Evolutionary conservation across 1,139 yeast species (phyloP).

Genomic region (Yamadazyma conglobata): DNA sequence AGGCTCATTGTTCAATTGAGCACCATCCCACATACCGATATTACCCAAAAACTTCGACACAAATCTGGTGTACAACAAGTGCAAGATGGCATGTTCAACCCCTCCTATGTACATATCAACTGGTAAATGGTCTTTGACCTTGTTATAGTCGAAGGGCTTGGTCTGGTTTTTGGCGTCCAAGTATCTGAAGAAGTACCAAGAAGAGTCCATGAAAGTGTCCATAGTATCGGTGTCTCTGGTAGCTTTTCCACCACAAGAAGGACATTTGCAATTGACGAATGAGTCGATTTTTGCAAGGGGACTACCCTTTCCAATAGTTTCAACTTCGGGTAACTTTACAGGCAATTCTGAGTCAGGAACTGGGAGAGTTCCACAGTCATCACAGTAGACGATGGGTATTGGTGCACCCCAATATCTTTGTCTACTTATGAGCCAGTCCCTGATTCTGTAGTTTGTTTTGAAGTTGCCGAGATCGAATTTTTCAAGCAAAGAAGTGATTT

Average conservation of each 20-base stretch:
- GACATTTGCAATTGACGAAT: constrained; percentile 76
- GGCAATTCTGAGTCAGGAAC: constrained; percentile 88
- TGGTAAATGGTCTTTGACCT: constrained; percentile 64
- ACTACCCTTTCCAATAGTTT: constrained; percentile 54
- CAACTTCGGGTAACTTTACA: constrained; percentile 64
- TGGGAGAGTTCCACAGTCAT: constrained; percentile 79
- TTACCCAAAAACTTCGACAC: constrained; percentile 72
- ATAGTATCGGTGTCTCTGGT: constrained; percentile 93
- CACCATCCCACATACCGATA: constrained; percentile 51
- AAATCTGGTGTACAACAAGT: constrained; percentile 80
- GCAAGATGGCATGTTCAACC: constrained; percentile 93
- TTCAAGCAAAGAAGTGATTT: constrained; percentile 44
- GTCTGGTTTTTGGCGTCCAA: constrained; percentile 63
- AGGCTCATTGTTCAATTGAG: constrained; percentile 63
- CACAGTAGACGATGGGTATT: constrained; percentile 88
- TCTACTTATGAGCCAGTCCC: constrained; percentile 94
- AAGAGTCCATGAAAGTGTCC: constrained; percentile 98
- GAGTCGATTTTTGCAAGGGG: constrained; percentile 67
- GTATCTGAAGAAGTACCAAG: constrained; percentile 92
- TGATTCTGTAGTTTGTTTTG: constrained; percentile 57
- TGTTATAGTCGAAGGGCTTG: constrained; percentile 48
- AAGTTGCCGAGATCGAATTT: constrained; percentile 38
- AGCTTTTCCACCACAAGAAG: constrained; percentile 70
- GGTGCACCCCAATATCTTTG: constrained; percentile 99
- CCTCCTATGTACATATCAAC: constrained; percentile 94